A percentile compares a stretch with the other conserved stretches of the same genome.
Conservation (phyloP, 2,329 filamentous ascomycete genomes). For the Botrytis porri region DNA sequence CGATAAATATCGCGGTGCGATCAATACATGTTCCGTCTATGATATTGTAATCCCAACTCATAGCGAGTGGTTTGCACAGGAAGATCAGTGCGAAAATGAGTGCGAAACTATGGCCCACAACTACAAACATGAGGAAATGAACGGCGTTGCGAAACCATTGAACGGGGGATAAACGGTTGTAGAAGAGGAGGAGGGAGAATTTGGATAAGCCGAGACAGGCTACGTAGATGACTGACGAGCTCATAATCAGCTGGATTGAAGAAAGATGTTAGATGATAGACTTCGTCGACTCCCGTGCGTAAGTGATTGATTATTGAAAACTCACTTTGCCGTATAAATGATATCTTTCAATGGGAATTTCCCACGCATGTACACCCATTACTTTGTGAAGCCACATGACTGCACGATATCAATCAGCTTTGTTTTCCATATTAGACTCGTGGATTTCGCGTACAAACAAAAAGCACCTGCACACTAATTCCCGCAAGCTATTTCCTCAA, state of each 20-base stretch:
- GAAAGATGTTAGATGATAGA: neutral
- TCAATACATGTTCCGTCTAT: neutral
- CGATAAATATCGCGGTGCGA: constrained; percentile 2
- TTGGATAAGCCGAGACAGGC: constrained; percentile 14
- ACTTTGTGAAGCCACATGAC: constrained; percentile 1
- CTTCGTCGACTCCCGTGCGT: neutral
- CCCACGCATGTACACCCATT: constrained; percentile 6
- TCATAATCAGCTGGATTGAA: constrained; percentile 5
- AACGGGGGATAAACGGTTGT: constrained; percentile 6
- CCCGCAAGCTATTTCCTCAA: neutral
- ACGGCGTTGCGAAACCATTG: neutral
- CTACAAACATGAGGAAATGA: constrained; percentile 10
- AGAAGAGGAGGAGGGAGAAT: constrained; percentile 14
- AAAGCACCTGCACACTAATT: neutral
- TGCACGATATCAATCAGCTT: neutral
- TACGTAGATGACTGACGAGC: constrained; percentile 9
- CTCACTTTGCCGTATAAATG: constrained; percentile 8
- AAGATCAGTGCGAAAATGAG: constrained; percentile 11
- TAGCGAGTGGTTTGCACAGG: neutral
- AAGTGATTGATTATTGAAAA: neutral
- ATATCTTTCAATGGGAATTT: constrained; percentile 1
- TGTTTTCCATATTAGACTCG: no score
- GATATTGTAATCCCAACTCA: constrained; percentile 8
- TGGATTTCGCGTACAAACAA: neutral
- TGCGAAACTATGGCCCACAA: constrained; percentile 2